phyloP scores from a whole-genome alignment of 768 basidiomycete species.

The Naganishia friedmannii region DNA sequence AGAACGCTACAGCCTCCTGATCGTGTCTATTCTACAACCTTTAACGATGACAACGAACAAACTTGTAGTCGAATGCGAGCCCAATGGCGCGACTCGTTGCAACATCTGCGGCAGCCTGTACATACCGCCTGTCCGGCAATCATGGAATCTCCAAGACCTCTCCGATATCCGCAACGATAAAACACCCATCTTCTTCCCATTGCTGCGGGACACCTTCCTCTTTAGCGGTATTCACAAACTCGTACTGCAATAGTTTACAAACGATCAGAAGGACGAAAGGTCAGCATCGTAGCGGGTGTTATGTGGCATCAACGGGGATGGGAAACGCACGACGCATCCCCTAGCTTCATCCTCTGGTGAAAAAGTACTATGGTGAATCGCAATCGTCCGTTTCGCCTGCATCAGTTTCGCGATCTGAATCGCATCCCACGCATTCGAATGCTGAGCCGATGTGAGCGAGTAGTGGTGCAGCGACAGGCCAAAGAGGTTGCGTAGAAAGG shows the following conservation, averaged over 20 bases:
- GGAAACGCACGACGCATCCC: constrained; percentile 26
- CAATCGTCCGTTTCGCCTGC: constrained; percentile 19
- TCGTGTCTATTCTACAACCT: too few species aligned
- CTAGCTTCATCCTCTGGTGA: constrained; percentile 33
- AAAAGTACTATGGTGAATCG: constrained; percentile 33
- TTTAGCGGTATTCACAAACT: constrained; percentile 22
- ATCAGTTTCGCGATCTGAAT: constrained; percentile 31
- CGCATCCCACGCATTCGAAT: constrained; percentile 34
- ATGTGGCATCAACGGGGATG: too few species aligned
- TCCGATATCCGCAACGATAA: constrained; percentile 31
- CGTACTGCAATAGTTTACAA: constrained; percentile 30
- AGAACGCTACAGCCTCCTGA: too few species aligned
- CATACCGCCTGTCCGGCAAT: too few species aligned
- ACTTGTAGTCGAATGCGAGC: too few species aligned
- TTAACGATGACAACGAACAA: too few species aligned
- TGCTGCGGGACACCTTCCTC: constrained; percentile 21
- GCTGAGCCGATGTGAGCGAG: constrained; percentile 45
- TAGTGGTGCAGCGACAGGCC: constrained; percentile 51
- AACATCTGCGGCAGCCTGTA: too few species aligned
- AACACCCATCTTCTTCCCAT: constrained; percentile 31
- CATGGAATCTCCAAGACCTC: constrained; percentile 28
- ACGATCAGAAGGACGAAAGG: background rate
- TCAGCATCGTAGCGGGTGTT: too few species aligned
- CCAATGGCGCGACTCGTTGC: too few species aligned
- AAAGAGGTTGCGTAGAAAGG: constrained; percentile 46